phyloP scores from a whole-genome alignment of 805 yeast species.

The Zygoascus tannicola region DNA sequence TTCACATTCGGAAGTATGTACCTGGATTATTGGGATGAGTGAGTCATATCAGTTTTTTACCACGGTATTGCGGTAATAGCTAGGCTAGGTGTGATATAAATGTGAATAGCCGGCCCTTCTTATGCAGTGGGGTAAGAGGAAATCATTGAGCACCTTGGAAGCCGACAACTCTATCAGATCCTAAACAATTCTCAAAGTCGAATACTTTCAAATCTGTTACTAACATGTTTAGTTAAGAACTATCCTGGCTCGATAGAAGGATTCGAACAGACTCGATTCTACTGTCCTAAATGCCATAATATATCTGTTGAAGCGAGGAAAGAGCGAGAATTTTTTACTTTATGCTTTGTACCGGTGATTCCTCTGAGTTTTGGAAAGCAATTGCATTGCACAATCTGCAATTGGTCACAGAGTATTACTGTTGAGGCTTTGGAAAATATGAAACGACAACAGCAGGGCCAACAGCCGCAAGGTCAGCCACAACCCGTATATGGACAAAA shows the following conservation, averaged over 20 bases:
- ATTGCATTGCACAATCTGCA: conserved; percentile 19
- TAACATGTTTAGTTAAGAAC: conserved; percentile 16
- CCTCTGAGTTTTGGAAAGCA: conserved; percentile 23
- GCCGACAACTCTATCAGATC: too few species aligned
- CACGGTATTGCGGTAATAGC: neutral
- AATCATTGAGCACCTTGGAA: too few species aligned
- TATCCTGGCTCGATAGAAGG: conserved; percentile 17
- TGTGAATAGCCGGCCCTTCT: too few species aligned
- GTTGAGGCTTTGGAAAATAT: conserved; percentile 17
- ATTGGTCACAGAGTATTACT: conserved; percentile 18
- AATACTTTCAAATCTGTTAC: too few species aligned
- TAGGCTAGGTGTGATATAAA: too few species aligned
- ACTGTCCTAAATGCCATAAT: conserved; percentile 26
- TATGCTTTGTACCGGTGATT: conserved; percentile 25
- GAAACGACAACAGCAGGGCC: conserved; percentile 8
- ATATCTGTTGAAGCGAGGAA: conserved; percentile 12
- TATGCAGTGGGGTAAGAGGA: too few species aligned
- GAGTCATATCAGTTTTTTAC: neutral
- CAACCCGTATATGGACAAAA: too few species aligned
- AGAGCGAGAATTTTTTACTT: conserved; percentile 25
- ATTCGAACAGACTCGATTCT: conserved; percentile 18
- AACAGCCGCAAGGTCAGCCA: conserved; percentile 1
- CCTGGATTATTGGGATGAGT: neutral
- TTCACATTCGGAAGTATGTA: too few species aligned
- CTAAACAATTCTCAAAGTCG: too few species aligned